These are phyloP conservation scores for Zymoseptoria brevis DNA, from an alignment of 2,329 filamentous ascomycete species.

Conservation along the genomic window DNA sequence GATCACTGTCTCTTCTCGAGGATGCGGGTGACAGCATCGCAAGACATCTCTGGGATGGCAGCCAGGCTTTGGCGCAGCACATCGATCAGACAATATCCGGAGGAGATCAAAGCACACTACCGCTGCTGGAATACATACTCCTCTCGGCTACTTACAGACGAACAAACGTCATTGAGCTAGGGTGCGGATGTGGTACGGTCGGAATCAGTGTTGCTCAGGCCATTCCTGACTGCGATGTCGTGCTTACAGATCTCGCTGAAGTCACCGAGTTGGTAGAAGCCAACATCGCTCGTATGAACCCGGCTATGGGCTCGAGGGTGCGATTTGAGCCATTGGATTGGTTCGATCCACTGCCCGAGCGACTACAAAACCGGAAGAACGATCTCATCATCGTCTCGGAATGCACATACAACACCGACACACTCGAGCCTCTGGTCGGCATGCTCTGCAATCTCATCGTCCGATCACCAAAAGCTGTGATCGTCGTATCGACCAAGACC, in stretches of 20 bases:
- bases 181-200: slow-evolving; percentile 61
- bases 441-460: slow-evolving; percentile 46
- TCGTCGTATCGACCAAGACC: slow-evolving; percentile 58
- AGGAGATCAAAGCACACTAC: slow-evolving; percentile 24
- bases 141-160: slow-evolving; percentile 33
- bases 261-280: slow-evolving; percentile 51
- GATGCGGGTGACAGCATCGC: slow-evolving; percentile 67
- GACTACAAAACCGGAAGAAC: slow-evolving; percentile 34
- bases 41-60: slow-evolving; percentile 62
- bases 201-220: slow-evolving; percentile 54
- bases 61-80: slow-evolving; percentile 49
- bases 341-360: slow-evolving; percentile 44
- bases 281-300: slow-evolving; percentile 45
- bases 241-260: slow-evolving; percentile 60
- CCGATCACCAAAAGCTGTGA: slow-evolving; percentile 41
- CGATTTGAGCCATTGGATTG: slow-evolving; percentile 54
- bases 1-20: slow-evolving; percentile 51
- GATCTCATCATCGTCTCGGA: slow-evolving; percentile 60
- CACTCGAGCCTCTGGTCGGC: slow-evolving; percentile 53
- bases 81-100: slow-evolving; percentile 39
- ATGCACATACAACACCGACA: slow-evolving; percentile 66
- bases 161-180: slow-evolving; percentile 55
- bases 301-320: slow-evolving; percentile 36
- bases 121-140: slow-evolving; percentile 32
- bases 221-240: slow-evolving; percentile 44